A percentile compares a stretch with the other conserved stretches of the same genome.
These are phyloP conservation scores for Rhypophila decipiens DNA, from an alignment of 495 filamentous ascomycete species.

Conservation along the genomic window DNA sequence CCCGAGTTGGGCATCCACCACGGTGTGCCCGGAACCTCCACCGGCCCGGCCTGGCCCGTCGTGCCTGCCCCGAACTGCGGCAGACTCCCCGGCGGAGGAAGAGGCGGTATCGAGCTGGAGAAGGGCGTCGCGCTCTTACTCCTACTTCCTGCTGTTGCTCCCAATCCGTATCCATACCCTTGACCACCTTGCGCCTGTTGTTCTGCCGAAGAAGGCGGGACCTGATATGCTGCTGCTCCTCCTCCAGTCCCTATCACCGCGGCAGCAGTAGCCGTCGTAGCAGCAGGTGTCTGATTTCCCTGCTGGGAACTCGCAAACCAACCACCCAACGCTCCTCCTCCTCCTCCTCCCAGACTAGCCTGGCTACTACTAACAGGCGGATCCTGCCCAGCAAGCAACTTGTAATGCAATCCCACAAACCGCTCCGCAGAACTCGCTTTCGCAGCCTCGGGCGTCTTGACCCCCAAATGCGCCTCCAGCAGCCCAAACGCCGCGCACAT, in stretches of 20 bases:
- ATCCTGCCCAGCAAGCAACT: conserved; percentile 37
- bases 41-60: neutral
- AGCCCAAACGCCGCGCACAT: conserved; percentile 37
- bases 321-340: neutral
- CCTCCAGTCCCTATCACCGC: too few species aligned
- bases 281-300: neutral
- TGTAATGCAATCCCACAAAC: conserved; percentile 35
- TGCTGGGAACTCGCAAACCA: too few species aligned
- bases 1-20: conserved; percentile 24
- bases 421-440: conserved; percentile 32
- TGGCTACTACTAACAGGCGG: conserved; percentile 21
- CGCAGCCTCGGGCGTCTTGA: conserved; percentile 32
- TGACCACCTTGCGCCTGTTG: too few species aligned
- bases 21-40: conserved; percentile 23
- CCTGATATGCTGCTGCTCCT: too few species aligned
- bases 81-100: too few species aligned
- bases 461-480: conserved; percentile 34
- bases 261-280: neutral
- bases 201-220: too few species aligned
- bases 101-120: too few species aligned
- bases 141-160: too few species aligned
- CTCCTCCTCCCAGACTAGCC: neutral
- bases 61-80: neutral
- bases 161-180: too few species aligned
- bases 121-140: too few species aligned